Base-by-base conservation (phyloP, 805 yeast species). In the Lachancea thermotolerans region DNA sequence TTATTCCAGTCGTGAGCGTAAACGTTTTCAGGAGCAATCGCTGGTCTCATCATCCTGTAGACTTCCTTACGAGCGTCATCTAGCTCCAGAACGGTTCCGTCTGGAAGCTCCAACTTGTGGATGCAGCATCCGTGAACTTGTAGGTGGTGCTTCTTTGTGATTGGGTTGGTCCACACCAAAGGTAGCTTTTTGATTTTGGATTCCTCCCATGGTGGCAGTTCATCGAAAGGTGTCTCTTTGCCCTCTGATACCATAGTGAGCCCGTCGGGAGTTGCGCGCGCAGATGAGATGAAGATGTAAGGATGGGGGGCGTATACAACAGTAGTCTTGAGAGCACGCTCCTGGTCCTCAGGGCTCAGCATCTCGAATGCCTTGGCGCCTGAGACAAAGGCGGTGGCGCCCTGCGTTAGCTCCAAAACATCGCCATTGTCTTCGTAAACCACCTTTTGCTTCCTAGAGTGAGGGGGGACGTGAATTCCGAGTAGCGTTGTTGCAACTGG, bases 221-320 rank as follows among this genome's bases (percentile, higher is more conserved):
- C 72, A 51, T 79, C 81, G 16, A 86, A 65, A 2, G 79, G 64
- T 46, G 71, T 63, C 61, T 88, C 95, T 61, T 81, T 79, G 35
- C 82, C 84, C 57, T 88, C 95, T 38, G 82, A 75, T 14, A 78
- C 86, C 82, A 88, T 88, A 2, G 95, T 84, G 49, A 88, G 73
- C 5, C 96, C 96, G 63, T 87, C 95, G 30, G 82, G 75, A 9
- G 93, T 84, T 35, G 95, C 95, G 48, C 72, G 77, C 32, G 95
- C 87, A 11, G 83, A 79, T 4, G 87, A 78, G 50, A 88, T 88
- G 65, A 75, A 86, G 47, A 88, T 88, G 66, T 87, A 88, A 36
- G 96, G 95, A 63, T 88, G 95, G 34, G 96, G 96, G 14, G 95
- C 95, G 62, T 88, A 88, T 38, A 81, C 86, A 17, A 88, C 91